Base-by-base conservation (phyloP, 2,329 filamentous ascomycete species). In the Aureobasidium sp. region DNA sequence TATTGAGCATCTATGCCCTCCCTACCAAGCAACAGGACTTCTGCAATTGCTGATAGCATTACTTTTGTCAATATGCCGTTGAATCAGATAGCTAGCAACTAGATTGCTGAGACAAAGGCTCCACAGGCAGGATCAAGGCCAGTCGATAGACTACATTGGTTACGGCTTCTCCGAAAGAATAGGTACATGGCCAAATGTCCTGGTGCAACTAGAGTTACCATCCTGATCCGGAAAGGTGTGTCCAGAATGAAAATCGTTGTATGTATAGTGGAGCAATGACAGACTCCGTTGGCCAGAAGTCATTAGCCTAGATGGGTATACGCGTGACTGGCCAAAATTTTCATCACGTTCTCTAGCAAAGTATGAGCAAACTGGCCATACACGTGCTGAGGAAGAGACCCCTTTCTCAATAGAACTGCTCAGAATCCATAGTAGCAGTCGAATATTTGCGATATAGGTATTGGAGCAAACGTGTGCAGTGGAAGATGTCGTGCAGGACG, bases 401-500 rank as follows among this genome's bases (percentile, higher is more conserved):
- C 13, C 17, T 24, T 26, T 6, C 20, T 44, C 17, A 46, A 44
- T 9, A 44, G 29, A 57, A 29, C 20, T 10, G 27, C 29, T 36
- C 26, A 36, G 9, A 36, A 26, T 24, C 53, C 53, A 34, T 24
- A 57, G 43, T 57, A 32, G 39, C 27, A 43, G 53, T 36, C 41
- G 41, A 39, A 46, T 46, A 43, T 26, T 57, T 57, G 53, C 27
- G n/a, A 34, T 57, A 57, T 57, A 57, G 53, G 53, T 57, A 46
- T 57, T 57, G 41, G 29, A 46, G 41, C 39, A 44, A 57, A 44
- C 53, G 53, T 59, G 43, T 59, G 55, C 55, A 59, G 32, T 47
- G 43, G 43, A 59, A 37, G 43, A 48, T 48, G 46, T 27, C 34
- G 34, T 47, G 41, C 27, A 48, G 43, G 32, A 47, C 39, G 55